Conservation (phyloP, 2,329 filamentous ascomycete genomes). For the Cladophialophora bantiana region DNA sequence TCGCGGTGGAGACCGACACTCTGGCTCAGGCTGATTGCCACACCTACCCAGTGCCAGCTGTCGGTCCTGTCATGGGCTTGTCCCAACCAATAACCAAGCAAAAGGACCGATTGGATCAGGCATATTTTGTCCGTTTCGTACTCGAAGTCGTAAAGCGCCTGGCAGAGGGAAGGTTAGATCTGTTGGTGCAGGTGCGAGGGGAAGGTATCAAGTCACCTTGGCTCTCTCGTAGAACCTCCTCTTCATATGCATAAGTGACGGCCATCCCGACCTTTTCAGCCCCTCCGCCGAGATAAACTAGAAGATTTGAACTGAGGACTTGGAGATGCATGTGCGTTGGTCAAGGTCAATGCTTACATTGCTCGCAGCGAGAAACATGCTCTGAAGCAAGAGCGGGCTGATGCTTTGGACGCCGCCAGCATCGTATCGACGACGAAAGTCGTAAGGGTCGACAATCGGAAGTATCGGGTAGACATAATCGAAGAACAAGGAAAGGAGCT, state of each 20-base stretch:
- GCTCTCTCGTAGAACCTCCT: conserved; percentile 23
- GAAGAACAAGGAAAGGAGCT: conserved; percentile 26
- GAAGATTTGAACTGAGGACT: neutral
- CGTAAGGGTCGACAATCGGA: conserved; percentile 23
- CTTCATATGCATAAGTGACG: conserved; percentile 22
- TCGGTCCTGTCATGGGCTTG: conserved; percentile 22
- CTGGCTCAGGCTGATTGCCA: conserved; percentile 54
- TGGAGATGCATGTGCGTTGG: neutral
- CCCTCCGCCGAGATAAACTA: conserved; percentile 48
- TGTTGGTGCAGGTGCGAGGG: neutral
- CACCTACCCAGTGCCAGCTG: conserved; percentile 55
- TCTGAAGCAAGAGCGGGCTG: conserved; percentile 48
- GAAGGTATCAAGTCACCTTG: conserved; percentile 11
- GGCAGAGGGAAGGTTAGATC: neutral
- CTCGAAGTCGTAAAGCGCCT: conserved; percentile 26
- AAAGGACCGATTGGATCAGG: conserved; percentile 25
- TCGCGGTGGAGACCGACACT: conserved; percentile 53
- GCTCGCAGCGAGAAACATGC: conserved; percentile 48
- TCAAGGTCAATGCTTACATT: conserved; percentile 41
- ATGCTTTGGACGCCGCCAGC: conserved; percentile 5
- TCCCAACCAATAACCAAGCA: conserved; percentile 26
- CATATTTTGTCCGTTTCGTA: conserved; percentile 26
- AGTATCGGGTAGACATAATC: conserved; percentile 27
- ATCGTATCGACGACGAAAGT: conserved; percentile 25
- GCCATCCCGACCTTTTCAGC: conserved; percentile 10